Conservation (phyloP, 2,329 filamentous ascomycete genomes). For the Emmonsiellopsis sp. region DNA sequence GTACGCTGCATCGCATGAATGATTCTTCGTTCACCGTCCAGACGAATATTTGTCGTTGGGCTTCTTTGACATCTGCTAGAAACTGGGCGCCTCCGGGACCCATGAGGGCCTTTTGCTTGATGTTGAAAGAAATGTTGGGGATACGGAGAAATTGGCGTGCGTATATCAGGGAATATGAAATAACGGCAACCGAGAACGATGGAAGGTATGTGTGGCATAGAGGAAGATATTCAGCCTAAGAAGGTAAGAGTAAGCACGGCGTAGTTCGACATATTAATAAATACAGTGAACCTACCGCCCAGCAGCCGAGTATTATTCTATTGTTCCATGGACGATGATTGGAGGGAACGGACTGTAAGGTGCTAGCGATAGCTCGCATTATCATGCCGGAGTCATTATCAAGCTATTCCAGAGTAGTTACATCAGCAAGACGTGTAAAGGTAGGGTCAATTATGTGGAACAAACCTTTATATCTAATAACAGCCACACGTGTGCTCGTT, state of each 20-base stretch:
- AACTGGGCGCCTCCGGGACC: conserved; percentile 59
- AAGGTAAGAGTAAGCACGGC: conserved; percentile 3
- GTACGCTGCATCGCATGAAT: conserved; percentile 74
- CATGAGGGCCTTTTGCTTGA: conserved; percentile 59
- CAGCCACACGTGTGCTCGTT: conserved; percentile 62
- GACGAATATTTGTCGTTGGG: conserved; percentile 54
- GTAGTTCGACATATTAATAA: conserved; percentile 20
- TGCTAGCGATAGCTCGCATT: conserved; percentile 58
- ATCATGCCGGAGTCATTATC: conserved; percentile 49
- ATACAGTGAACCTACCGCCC: conserved; percentile 58
- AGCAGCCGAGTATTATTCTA: conserved; percentile 70
- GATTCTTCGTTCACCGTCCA: conserved; percentile 81
- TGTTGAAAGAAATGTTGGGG: conserved; percentile 67
- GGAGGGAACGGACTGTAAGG: conserved; percentile 46
- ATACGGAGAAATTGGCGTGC: conserved; percentile 60
- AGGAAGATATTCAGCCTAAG: conserved; percentile 56
- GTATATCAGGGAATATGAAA: conserved; percentile 42
- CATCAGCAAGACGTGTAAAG: conserved; percentile 1
- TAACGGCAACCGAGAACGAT: conserved; percentile 28
- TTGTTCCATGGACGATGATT: conserved; percentile 54
- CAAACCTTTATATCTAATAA: conserved; percentile 78
- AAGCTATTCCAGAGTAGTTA: conserved; percentile 12
- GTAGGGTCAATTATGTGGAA: not conserved
- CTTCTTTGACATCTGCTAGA: conserved; percentile 48
- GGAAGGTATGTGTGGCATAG: conserved; percentile 48